These are phyloP conservation scores for Auriscalpium vulgare DNA, from an alignment of 768 basidiomycete species.

Conservation along the genomic window DNA sequence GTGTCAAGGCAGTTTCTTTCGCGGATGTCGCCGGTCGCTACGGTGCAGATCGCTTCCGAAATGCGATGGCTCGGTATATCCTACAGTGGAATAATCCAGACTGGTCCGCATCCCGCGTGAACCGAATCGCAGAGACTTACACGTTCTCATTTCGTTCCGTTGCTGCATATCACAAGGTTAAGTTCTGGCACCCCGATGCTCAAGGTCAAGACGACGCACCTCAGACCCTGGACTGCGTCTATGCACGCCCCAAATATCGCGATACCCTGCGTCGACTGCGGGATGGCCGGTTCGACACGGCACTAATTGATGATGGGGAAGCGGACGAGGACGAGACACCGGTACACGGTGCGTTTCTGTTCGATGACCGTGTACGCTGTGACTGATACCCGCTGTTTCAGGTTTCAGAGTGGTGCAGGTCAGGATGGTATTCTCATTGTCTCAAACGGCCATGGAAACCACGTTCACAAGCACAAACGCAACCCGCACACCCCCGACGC, in stretches of 20 bases:
- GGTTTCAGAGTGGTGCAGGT: slow-evolving; percentile 21
- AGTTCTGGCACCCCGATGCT: slow-evolving; percentile 6
- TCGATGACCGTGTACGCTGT: background rate
- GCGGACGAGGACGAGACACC: slow-evolving; percentile 3
- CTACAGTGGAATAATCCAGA: slow-evolving; percentile 15
- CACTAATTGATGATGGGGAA: slow-evolving; percentile 14
- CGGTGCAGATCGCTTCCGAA: background rate
- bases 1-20: background rate
- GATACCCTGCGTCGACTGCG: slow-evolving; percentile 12
- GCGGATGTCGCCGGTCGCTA: background rate
- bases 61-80: slow-evolving; percentile 20
- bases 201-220: background rate
- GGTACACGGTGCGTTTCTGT: slow-evolving; percentile 14
- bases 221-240: slow-evolving; percentile 23
- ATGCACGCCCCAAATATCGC: slow-evolving; percentile 20
- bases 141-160: slow-evolving; percentile 19
- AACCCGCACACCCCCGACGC: background rate
- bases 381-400: background rate
- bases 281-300: slow-evolving; percentile 29
- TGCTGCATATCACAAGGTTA: slow-evolving; percentile 25
- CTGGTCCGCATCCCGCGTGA: slow-evolving; percentile 12
- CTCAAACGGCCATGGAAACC: background rate
- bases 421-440: slow-evolving; percentile 18
- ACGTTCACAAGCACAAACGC: background rate
- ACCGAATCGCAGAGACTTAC: slow-evolving; percentile 5